phyloP scores from a whole-genome alignment of 345 rosid genomes.

The Hirschfeldia incana region DNA sequence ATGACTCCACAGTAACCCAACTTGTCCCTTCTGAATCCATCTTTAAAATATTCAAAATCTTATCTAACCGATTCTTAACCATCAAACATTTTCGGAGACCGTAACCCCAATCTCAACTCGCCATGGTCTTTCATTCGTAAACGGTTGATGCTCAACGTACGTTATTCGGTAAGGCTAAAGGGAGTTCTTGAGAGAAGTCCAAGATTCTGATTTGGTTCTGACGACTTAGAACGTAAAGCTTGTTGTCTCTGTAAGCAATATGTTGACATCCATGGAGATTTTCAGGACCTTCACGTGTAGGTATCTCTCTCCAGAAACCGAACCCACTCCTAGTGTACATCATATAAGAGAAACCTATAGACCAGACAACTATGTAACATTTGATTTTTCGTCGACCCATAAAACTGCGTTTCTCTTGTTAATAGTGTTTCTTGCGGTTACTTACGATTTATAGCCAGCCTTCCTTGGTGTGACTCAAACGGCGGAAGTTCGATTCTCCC shows the following conservation, averaged over 20 bases:
- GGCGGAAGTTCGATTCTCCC: slow-evolving; percentile 10
- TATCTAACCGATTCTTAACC: background rate
- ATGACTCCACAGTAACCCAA: background rate
- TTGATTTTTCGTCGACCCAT: slow-evolving; percentile 12
- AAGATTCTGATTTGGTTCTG: background rate
- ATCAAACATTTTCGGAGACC: background rate
- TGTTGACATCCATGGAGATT: background rate
- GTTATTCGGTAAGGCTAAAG: background rate
- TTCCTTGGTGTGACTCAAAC: background rate
- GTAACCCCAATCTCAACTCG: background rate
- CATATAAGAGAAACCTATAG: slow-evolving; percentile 1
- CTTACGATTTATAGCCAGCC: background rate
- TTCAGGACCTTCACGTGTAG: slow-evolving; percentile 1
- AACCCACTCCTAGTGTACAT: background rate
- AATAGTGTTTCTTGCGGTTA: background rate
- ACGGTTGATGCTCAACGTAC: background rate
- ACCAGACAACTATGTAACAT: background rate
- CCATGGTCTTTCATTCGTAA: background rate
- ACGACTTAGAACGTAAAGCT: slow-evolving; percentile 1
- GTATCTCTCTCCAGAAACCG: slow-evolving; percentile 3
- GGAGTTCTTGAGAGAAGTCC: slow-evolving; percentile 14
- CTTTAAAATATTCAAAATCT: background rate
- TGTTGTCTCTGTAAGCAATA: background rate
- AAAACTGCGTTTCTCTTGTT: slow-evolving; percentile 1
- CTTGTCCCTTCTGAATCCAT: background rate